Percentiles rank a stretch among this genome's conserved stretches.
These are phyloP conservation scores for Lippia alba DNA, from an alignment of 305 asterid genomes.

Conservation along the genomic window DNA sequence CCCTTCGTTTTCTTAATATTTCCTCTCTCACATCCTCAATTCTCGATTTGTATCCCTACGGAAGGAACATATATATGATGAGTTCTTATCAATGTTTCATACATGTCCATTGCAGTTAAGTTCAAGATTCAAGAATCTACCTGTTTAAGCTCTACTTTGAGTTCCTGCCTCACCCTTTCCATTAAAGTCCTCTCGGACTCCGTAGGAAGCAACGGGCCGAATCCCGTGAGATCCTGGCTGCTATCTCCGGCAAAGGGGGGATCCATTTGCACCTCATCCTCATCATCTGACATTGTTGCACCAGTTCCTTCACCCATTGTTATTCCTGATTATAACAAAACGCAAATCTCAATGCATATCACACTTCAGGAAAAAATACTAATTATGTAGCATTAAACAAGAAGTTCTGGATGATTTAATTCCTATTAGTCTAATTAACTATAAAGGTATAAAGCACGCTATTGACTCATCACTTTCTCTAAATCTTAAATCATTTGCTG, in stretches of 20 bases:
- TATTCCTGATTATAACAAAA: constrained; percentile 41
- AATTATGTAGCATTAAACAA: too few relatives aligned
- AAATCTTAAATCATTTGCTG: too few relatives aligned
- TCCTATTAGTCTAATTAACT: too few relatives aligned
- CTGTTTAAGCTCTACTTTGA: constrained; percentile 82
- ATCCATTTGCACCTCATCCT: constrained; percentile 73
- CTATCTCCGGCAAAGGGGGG: constrained; percentile 51
- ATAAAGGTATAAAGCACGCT: too few relatives aligned
- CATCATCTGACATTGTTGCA: constrained; percentile 87
- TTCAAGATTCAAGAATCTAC: constrained; percentile 32
- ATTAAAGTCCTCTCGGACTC: constrained; percentile 84
- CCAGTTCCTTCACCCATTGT: constrained; percentile 76
- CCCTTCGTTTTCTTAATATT: constrained; percentile 78
- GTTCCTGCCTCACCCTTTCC: constrained; percentile 83
- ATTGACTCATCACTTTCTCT: too few relatives aligned
- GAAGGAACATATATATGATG: background rate
- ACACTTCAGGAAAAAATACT: constrained; percentile 1
- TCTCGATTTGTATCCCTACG: constrained; percentile 80
- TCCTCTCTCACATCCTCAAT: constrained; percentile 88
- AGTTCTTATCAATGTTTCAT: background rate
- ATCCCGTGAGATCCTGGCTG: constrained; percentile 67
- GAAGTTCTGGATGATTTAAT: too few relatives aligned
- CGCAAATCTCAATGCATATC: background rate
- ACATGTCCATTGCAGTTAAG: too few relatives aligned
- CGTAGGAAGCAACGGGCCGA: constrained; percentile 80